These are phyloP conservation scores for Diaporthe velutina DNA, from an alignment of 2,329 filamentous ascomycete species.

Conservation along the genomic window DNA sequence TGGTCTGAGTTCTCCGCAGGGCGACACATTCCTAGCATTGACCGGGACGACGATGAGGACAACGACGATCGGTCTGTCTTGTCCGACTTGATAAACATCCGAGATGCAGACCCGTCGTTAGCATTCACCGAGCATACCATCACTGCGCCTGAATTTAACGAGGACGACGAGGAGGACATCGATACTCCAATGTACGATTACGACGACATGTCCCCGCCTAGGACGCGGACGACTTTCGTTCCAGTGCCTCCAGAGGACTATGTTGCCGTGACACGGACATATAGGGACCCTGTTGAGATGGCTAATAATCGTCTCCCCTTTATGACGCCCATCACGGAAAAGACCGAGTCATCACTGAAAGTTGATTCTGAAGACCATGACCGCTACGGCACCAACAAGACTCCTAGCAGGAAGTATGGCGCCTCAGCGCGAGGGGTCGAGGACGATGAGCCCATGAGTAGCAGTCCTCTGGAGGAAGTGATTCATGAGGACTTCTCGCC, in stretches of 20 bases:
- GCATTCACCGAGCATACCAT: conserved; percentile 40
- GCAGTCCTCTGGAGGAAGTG: conserved; percentile 81
- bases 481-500: conserved; percentile 63
- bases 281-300: conserved; percentile 81
- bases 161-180: conserved; percentile 56
- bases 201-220: conserved; percentile 54
- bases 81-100: conserved; percentile 56
- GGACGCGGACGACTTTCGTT: conserved; percentile 76
- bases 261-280: conserved; percentile 82
- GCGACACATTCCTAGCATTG: conserved; percentile 73
- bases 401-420: conserved; percentile 74
- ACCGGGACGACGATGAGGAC: conserved; percentile 52
- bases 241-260: conserved; percentile 90
- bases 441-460: conserved; percentile 65
- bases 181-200: conserved; percentile 56
- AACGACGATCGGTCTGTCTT: conserved; percentile 51
- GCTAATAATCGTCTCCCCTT: conserved; percentile 95
- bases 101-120: conserved; percentile 48
- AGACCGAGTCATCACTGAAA: conserved; percentile 89
- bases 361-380: conserved; percentile 71
- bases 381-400: conserved; percentile 72
- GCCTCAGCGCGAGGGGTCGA: conserved; percentile 44
- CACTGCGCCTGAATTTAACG: conserved; percentile 44
- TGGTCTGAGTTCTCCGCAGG: conserved; percentile 90
- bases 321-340: conserved; percentile 98